phyloP scores from a whole-genome alignment of 2,329 filamentous ascomycete genomes.

The Monosporascus cannonballus region DNA sequence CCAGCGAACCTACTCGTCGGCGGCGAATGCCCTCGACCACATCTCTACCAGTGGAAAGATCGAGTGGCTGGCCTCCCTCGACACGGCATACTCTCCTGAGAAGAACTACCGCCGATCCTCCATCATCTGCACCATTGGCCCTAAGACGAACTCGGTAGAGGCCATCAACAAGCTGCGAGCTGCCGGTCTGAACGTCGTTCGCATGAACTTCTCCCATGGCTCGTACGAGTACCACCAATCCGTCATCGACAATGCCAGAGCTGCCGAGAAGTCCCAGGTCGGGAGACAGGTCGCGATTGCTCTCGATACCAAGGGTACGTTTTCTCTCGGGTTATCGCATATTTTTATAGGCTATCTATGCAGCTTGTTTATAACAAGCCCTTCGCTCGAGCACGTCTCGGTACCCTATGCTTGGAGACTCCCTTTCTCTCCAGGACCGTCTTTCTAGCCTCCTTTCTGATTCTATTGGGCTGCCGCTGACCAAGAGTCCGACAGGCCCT shows the following conservation, averaged over 20 bases:
- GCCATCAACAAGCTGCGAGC: conserved; percentile 91
- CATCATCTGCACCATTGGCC: conserved; percentile 98
- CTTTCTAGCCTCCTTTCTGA: not conserved
- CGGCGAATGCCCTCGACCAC: conserved; percentile 73
- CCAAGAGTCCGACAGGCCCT: conserved; percentile 27
- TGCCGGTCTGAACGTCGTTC: conserved; percentile 92
- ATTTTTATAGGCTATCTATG: not conserved
- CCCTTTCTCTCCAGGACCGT: too few relatives aligned
- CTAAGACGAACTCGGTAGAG: conserved; percentile 97
- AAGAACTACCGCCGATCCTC: conserved; percentile 93
- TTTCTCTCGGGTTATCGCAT: not conserved
- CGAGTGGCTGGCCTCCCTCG: conserved; percentile 63
- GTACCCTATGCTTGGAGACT: too few relatives aligned
- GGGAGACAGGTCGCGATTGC: conserved; percentile 94
- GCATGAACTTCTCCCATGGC: conserved; percentile 99
- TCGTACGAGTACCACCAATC: conserved; percentile 97
- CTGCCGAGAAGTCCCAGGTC: conserved; percentile 69
- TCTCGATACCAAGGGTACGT: conserved; percentile 60
- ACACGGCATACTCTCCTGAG: conserved; percentile 81
- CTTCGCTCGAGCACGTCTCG: too few relatives aligned
- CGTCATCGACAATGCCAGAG: conserved; percentile 91
- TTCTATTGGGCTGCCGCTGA: not conserved
- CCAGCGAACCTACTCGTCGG: conserved; percentile 28
- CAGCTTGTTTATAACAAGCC: too few relatives aligned
- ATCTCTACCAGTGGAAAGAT: conserved; percentile 69